Conservation (phyloP, 31 red algal genomes). For the Bonnemaisonia californica region DNA sequence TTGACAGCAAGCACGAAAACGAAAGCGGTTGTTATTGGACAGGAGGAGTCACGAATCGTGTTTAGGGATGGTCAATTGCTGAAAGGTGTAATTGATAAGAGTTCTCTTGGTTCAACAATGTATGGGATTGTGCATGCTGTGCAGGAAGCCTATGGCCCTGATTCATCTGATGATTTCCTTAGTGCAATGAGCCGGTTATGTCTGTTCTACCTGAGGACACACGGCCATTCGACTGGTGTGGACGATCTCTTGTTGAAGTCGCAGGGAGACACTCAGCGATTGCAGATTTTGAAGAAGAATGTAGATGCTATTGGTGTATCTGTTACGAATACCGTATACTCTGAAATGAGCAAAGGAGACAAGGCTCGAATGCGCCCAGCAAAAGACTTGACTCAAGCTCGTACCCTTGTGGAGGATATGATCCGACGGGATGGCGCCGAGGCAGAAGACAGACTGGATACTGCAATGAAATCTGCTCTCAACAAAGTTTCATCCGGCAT, state of each 20-base stretch:
- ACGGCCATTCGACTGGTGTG: constrained; percentile 94
- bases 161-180: constrained; percentile 79
- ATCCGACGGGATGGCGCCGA: constrained; percentile 58
- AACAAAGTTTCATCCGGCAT: constrained; percentile 72
- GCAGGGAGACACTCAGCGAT: constrained; percentile 51
- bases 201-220: constrained; percentile 70
- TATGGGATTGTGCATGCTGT: constrained; percentile 94
- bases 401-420: constrained; percentile 52
- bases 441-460: constrained; percentile 82
- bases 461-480: constrained; percentile 81
- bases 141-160: constrained; percentile 81
- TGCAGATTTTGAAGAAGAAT: constrained; percentile 23
- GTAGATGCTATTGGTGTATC: constrained; percentile 40
- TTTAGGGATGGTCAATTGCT: constrained; percentile 81
- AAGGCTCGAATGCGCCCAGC: background rate
- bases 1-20: constrained; percentile 34
- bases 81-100: constrained; percentile 90
- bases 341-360: constrained; percentile 48
- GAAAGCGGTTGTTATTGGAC: constrained; percentile 58
- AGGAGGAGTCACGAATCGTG: constrained; percentile 70
- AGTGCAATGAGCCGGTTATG: constrained; percentile 85
- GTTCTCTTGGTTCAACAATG: constrained; percentile 78
- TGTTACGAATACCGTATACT: constrained; percentile 46
- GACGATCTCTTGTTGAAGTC: constrained; percentile 75
- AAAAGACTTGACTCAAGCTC: constrained; percentile 26